phyloP scores from a whole-genome alignment of 257 asterid genomes.

The Salvia rosmarinus region DNA sequence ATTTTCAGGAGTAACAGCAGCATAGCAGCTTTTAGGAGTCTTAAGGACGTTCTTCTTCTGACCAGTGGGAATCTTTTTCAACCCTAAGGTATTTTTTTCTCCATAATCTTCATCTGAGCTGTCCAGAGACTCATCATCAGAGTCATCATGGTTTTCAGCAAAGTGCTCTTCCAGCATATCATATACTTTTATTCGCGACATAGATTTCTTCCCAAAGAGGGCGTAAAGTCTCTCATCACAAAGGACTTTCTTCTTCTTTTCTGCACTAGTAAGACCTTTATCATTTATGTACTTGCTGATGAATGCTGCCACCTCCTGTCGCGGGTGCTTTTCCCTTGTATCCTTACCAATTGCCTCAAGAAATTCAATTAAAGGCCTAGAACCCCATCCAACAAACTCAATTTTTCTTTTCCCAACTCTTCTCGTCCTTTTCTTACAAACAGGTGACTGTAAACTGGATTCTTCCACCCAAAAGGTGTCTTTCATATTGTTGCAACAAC shows the following conservation, averaged over 20 bases:
- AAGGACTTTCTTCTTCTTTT: constrained; percentile 67
- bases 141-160: constrained; percentile 64
- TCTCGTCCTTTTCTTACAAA: constrained; percentile 65
- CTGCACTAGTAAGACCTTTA: constrained; percentile 56
- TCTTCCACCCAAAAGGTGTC: constrained; percentile 72
- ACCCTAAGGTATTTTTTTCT: constrained; percentile 35
- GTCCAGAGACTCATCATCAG: constrained; percentile 59
- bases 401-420: constrained; percentile 49
- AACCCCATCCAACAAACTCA: constrained; percentile 83
- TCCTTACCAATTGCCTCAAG: constrained; percentile 75
- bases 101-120: constrained; percentile 57
- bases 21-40: constrained; percentile 71
- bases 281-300: constrained; percentile 58
- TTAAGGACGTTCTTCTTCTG: constrained; percentile 48
- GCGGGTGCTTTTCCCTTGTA: constrained; percentile 53
- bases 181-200: constrained; percentile 55
- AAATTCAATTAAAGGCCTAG: constrained; percentile 77
- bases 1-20: constrained; percentile 71
- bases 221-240: constrained; percentile 72
- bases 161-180: constrained; percentile 85
- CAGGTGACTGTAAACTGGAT: constrained; percentile 36
- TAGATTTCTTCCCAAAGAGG: constrained; percentile 67
- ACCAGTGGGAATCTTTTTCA: constrained; percentile 29
- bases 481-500: constrained; percentile 48
- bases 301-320: constrained; percentile 56